Conservation (phyloP, 768 basidiomycete genomes). For the Mycena floridula region DNA sequence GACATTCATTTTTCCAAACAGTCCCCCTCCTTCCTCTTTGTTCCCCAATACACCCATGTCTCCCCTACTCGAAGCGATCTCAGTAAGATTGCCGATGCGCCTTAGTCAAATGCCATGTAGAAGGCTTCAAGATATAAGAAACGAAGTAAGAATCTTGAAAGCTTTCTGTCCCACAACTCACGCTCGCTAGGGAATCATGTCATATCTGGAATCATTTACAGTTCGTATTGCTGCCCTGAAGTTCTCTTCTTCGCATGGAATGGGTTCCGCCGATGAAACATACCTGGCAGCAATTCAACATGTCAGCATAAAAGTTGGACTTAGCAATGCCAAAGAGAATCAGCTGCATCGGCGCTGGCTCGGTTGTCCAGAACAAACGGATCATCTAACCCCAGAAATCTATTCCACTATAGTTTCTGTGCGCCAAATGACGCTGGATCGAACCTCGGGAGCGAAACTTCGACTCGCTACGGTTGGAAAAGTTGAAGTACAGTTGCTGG, state of each 20-base stretch:
- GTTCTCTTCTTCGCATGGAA: conserved; percentile 30
- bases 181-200: conserved; percentile 34
- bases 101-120: conserved; percentile 28
- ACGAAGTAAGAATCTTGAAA: conserved; percentile 24
- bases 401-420: conserved; percentile 41
- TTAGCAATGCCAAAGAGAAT: conserved; percentile 41
- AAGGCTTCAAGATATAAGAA: conserved; percentile 32
- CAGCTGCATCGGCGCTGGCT: conserved; percentile 46
- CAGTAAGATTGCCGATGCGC: conserved; percentile 39
- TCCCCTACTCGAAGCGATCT: conserved; percentile 37
- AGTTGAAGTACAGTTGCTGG: conserved; percentile 32
- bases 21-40: neutral
- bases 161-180: neutral
- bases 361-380: conserved; percentile 30
- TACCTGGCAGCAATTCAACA: conserved; percentile 40
- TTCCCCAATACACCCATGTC: conserved; percentile 15
- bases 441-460: conserved; percentile 28
- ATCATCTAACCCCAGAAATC: conserved; percentile 38
- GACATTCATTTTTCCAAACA: conserved; percentile 2
- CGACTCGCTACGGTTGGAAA: conserved; percentile 36
- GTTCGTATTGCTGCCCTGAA: conserved; percentile 43
- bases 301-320: conserved; percentile 32
- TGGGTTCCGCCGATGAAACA: conserved; percentile 20
- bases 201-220: conserved; percentile 35
- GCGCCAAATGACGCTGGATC: conserved; percentile 37